Conservation (phyloP, 2,329 filamentous ascomycete genomes). For the Fonsecaea monophora region DNA sequence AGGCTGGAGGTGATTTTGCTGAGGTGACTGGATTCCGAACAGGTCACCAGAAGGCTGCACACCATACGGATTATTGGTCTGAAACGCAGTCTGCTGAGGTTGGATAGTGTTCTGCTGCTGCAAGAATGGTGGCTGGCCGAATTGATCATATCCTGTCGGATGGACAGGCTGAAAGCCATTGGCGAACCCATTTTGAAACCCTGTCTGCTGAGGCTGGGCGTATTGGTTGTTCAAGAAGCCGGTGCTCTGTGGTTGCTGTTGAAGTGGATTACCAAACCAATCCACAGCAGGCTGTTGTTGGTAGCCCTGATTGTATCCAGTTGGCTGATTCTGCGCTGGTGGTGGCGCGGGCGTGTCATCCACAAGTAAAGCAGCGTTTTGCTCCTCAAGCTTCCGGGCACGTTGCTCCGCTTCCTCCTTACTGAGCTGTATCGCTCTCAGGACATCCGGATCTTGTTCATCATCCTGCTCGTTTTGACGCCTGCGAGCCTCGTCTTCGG, state of each 20-base stretch:
- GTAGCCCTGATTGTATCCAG: slow-evolving; percentile 95
- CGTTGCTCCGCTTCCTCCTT: slow-evolving; percentile 88
- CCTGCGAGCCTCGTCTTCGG: slow-evolving; percentile 57
- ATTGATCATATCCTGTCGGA: slow-evolving; percentile 46
- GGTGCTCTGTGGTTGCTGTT: slow-evolving; percentile 73
- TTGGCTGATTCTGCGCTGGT: slow-evolving; percentile 74
- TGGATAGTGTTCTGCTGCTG: slow-evolving; percentile 61
- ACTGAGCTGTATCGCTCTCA: slow-evolving; percentile 93
- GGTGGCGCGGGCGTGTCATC: slow-evolving; percentile 74
- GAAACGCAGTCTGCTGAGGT: slow-evolving; percentile 66
- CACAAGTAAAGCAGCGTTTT: slow-evolving; percentile 85
- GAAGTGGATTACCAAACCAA: slow-evolving; percentile 95
- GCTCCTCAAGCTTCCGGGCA: slow-evolving; percentile 83
- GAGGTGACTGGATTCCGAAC: slow-evolving; percentile 51
- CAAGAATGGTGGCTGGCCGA: slow-evolving; percentile 53
- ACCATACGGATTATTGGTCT: slow-evolving; percentile 65
- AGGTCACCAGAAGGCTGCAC: slow-evolving; percentile 50
- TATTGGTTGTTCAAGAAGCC: slow-evolving; percentile 72
- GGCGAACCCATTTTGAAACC: slow-evolving; percentile 72
- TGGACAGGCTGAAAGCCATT: slow-evolving; percentile 76
- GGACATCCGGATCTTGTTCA: slow-evolving; percentile 87
- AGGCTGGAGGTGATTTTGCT: slow-evolving; percentile 67
- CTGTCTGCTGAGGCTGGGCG: slow-evolving; percentile 70
- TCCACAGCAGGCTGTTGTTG: slow-evolving; percentile 96
- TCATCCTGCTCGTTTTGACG: slow-evolving; percentile 52